Conservation (phyloP, 139 green algal species). For the Astrephomene gubernaculifera region DNA sequence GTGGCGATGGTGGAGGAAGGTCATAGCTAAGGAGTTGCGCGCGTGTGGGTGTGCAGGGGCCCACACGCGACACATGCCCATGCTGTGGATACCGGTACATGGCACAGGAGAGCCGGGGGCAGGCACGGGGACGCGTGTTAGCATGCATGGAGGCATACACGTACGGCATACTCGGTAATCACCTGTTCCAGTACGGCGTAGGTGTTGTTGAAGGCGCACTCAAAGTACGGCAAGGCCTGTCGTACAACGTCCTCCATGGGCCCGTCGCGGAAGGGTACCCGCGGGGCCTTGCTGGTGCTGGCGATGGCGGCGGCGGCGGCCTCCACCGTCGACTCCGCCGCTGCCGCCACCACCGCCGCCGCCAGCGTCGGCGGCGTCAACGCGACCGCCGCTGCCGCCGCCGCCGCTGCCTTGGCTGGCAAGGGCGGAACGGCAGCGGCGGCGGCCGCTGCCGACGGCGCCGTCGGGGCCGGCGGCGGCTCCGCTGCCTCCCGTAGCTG, state of each 20-base stretch:
- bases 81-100: not conserved
- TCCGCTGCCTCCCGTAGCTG: not conserved
- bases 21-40: not conserved
- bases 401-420: not conserved
- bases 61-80: not conserved
- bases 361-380: not conserved
- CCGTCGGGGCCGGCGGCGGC: not conserved
- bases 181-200: conserved; percentile 22
- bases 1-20: not conserved
- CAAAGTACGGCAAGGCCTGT: not conserved
- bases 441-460: not conserved
- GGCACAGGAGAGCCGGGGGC: not conserved
- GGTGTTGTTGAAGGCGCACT: conserved; percentile 10
- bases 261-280: conserved; percentile 1
- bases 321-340: too few relatives aligned
- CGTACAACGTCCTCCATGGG: not conserved
- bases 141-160: not conserved
- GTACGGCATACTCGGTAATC: not conserved
- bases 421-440: not conserved
- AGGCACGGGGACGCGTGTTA: not conserved
- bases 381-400: not conserved
- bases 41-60: not conserved
- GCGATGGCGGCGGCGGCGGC: too few relatives aligned
- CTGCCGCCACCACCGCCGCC: not conserved
- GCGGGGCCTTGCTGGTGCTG: not conserved